These are phyloP conservation scores for Kodamaea sp. DNA, from an alignment of 1,139 yeast genomes.

Conservation along the genomic window DNA sequence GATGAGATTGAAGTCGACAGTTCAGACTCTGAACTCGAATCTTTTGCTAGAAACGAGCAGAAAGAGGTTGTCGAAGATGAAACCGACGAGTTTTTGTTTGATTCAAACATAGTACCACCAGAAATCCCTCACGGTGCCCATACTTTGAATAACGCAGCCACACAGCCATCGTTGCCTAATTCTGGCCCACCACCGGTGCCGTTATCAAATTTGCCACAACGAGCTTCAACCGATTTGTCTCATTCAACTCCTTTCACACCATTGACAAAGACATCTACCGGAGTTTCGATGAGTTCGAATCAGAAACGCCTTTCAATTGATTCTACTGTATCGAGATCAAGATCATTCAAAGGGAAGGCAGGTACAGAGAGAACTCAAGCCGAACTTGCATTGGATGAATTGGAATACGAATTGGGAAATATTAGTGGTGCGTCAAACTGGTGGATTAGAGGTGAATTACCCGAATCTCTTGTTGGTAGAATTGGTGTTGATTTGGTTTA, in stretches of 20 bases:
- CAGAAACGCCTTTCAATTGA: slow-evolving; percentile 15
- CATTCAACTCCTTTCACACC: slow-evolving; percentile 9
- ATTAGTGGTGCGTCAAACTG: slow-evolving; percentile 44
- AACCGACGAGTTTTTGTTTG: not conserved
- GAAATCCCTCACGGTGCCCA: slow-evolving; percentile 4
- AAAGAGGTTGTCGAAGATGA: not conserved
- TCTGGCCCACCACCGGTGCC: slow-evolving; percentile 5
- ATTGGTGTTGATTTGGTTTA: slow-evolving; percentile 49
- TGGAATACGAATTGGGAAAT: slow-evolving; percentile 32
- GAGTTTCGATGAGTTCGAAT: slow-evolving; percentile 23
- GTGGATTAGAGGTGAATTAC: slow-evolving; percentile 66
- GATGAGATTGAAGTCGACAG: not conserved
- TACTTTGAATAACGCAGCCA: not conserved
- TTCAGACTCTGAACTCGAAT: not conserved
- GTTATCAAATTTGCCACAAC: slow-evolving; percentile 7
- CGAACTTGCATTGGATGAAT: slow-evolving; percentile 21
- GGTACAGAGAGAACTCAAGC: slow-evolving; percentile 29
- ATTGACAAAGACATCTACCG: slow-evolving; percentile 21
- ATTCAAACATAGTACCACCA: slow-evolving; percentile 3
- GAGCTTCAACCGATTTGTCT: slow-evolving; percentile 24
- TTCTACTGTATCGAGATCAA: slow-evolving; percentile 16
- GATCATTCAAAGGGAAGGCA: slow-evolving; percentile 17
- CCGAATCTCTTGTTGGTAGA: slow-evolving; percentile 47
- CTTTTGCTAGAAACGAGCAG: not conserved
- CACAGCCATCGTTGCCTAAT: no score